Conservation (phyloP, 2,329 filamentous ascomycete species). For the Paramyrothecium roridum region DNA sequence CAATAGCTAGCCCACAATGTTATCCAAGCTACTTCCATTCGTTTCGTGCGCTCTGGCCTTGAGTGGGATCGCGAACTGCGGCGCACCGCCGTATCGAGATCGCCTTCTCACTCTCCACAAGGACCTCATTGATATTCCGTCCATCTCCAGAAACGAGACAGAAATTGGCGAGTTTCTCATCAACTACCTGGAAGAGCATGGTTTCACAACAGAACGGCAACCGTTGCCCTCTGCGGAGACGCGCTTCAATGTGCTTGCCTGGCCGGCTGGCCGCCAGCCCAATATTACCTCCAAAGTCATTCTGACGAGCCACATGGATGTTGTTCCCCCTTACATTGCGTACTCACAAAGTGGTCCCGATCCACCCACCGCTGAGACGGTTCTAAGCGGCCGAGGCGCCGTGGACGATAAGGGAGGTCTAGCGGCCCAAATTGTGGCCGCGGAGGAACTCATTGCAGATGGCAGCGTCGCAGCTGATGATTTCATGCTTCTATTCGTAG, state of each 20-base stretch:
- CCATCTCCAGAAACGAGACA: slow-evolving; percentile 63
- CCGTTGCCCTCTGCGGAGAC: slow-evolving; percentile 59
- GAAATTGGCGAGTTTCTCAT: slow-evolving; percentile 63
- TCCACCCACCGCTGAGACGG: slow-evolving; percentile 15
- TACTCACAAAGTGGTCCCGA: slow-evolving; percentile 46
- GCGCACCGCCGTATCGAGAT: not conserved
- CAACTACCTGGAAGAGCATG: slow-evolving; percentile 50
- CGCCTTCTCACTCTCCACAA: slow-evolving; percentile 59
- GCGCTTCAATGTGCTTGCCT: slow-evolving; percentile 33
- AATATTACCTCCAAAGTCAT: slow-evolving; percentile 45
- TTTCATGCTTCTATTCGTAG: slow-evolving; percentile 56
- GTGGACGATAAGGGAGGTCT: slow-evolving; percentile 65
- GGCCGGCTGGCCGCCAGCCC: not conserved
- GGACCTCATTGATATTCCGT: slow-evolving; percentile 67
- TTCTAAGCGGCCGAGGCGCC: slow-evolving; percentile 57
- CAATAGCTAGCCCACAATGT: no score
- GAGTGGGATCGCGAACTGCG: no score
- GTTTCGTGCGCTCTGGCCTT: no score
- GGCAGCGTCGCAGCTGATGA: slow-evolving; percentile 35
- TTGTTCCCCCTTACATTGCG: slow-evolving; percentile 64
- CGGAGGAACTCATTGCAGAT: slow-evolving; percentile 43
- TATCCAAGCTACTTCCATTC: no score
- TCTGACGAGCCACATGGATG: slow-evolving; percentile 73
- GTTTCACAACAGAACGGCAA: slow-evolving; percentile 31
- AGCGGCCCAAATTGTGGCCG: slow-evolving; percentile 56